Evolutionary conservation across 345 rosid species (phyloP).

Genomic region (Psidium friedrichsthalianum): DNA sequence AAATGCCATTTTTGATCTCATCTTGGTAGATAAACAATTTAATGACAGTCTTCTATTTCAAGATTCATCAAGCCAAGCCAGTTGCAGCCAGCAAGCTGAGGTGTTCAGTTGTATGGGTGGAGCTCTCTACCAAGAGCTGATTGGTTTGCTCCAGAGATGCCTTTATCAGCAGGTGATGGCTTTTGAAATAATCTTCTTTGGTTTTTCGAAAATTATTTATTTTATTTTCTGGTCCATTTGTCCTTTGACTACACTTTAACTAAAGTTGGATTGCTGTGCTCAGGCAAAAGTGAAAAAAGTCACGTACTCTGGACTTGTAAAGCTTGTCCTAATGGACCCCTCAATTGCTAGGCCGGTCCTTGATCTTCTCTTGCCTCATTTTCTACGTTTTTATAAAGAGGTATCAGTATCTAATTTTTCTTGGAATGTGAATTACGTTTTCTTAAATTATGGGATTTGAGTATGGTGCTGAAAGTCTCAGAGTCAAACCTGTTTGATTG

Average conservation of each 20-base stretch:
- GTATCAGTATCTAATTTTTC: slow-evolving; percentile 14
- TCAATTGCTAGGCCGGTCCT: slow-evolving; percentile 38
- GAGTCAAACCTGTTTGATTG: neutral
- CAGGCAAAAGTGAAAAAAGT: slow-evolving; percentile 60
- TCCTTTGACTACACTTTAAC: slow-evolving; percentile 3
- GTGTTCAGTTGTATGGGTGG: slow-evolving; percentile 24
- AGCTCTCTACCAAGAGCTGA: slow-evolving; percentile 55
- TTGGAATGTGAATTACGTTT: neutral
- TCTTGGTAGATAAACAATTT: slow-evolving; percentile 59
- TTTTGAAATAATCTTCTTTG: neutral
- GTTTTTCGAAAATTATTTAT: neutral
- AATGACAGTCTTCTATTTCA: slow-evolving; percentile 39
- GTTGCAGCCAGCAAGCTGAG: slow-evolving; percentile 78
- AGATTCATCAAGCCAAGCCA: slow-evolving; percentile 89
- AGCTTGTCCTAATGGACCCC: slow-evolving; percentile 66
- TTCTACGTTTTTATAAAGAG: slow-evolving; percentile 58
- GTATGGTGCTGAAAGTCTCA: neutral
- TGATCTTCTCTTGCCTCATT: slow-evolving; percentile 79
- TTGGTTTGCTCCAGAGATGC: slow-evolving; percentile 80
- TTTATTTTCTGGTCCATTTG: neutral
- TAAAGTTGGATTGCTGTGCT: slow-evolving; percentile 8
- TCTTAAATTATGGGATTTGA: neutral
- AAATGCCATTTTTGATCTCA: slow-evolving; percentile 42
- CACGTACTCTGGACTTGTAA: slow-evolving; percentile 59
- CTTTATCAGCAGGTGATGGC: slow-evolving; percentile 63